Conservation (phyloP, 2,329 filamentous ascomycete species). For the Talaromyces sp. region DNA sequence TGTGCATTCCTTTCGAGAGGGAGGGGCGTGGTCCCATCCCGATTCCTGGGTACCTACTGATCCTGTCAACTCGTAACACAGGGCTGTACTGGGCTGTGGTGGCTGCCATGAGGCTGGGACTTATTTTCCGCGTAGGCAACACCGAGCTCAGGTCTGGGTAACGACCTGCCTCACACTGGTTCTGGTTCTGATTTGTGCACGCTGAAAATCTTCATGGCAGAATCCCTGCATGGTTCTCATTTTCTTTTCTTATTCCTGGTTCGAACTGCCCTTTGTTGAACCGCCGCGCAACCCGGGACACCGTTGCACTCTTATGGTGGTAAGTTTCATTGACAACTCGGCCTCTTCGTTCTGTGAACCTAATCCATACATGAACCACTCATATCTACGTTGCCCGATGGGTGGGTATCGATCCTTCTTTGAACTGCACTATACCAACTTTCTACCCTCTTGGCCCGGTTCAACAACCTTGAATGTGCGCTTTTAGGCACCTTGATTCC, state of each 20-base stretch:
- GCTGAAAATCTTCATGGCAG: slow-evolving; percentile 5
- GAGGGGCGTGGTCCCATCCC: neutral
- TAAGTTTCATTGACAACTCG: slow-evolving; percentile 4
- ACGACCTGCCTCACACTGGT: slow-evolving; percentile 8
- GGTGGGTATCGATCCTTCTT: neutral
- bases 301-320: slow-evolving; percentile 9
- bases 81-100: slow-evolving; percentile 29
- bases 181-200: slow-evolving; percentile 15
- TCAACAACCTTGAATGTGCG: slow-evolving; percentile 24
- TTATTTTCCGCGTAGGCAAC: slow-evolving; percentile 29
- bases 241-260: neutral
- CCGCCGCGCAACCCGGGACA: slow-evolving; percentile 10
- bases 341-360: slow-evolving; percentile 3
- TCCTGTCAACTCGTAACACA: slow-evolving; percentile 20
- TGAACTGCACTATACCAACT: slow-evolving; percentile 12
- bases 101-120: slow-evolving; percentile 36
- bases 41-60: slow-evolving; percentile 3
- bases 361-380: neutral
- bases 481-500: slow-evolving; percentile 6
- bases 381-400: neutral
- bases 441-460: slow-evolving; percentile 11
- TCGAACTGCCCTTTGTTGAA: slow-evolving; percentile 7
- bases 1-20: neutral
- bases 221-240: slow-evolving; percentile 10
- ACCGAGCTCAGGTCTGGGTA: slow-evolving; percentile 10